Conservation (phyloP, 2,329 filamentous ascomycete species). For the Sclerotinia minor region DNA sequence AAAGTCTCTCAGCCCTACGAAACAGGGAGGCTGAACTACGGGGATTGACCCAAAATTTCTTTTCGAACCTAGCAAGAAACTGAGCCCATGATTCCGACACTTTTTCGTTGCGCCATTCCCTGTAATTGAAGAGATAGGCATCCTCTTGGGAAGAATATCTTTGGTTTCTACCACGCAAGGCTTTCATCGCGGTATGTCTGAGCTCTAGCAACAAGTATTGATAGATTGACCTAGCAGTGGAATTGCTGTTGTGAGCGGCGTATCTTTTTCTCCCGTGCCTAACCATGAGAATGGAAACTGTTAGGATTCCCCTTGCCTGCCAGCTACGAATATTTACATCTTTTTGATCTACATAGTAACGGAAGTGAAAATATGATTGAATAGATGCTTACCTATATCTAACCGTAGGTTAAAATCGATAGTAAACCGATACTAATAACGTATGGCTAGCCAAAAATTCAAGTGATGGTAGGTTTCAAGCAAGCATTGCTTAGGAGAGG, state of each 20-base stretch:
- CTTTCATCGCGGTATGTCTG: not conserved
- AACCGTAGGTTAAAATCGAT: not conserved
- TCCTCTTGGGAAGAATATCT: conserved; percentile 4
- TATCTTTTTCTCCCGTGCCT: not conserved
- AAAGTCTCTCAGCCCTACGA: not conserved
- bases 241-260: not conserved
- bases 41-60: conserved; percentile 5
- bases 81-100: conserved; percentile 14
- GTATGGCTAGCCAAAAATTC: not conserved
- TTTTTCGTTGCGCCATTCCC: not conserved
- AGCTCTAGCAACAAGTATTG: not conserved
- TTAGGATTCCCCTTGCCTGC: not conserved
- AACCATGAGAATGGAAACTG: not conserved
- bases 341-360: not conserved
- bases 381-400: not conserved
- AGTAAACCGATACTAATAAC: not conserved
- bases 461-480: not conserved
- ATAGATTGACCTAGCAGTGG: not conserved
- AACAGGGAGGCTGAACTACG: conserved; percentile 1
- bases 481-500: not conserved
- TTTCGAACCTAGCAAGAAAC: not conserved
- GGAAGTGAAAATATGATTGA: not conserved
- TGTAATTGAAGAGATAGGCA: not conserved
- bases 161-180: not conserved
- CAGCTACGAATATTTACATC: not conserved